Conservation (phyloP, 1,139 yeast genomes). For the Scheffersomyces illinoinensis region DNA sequence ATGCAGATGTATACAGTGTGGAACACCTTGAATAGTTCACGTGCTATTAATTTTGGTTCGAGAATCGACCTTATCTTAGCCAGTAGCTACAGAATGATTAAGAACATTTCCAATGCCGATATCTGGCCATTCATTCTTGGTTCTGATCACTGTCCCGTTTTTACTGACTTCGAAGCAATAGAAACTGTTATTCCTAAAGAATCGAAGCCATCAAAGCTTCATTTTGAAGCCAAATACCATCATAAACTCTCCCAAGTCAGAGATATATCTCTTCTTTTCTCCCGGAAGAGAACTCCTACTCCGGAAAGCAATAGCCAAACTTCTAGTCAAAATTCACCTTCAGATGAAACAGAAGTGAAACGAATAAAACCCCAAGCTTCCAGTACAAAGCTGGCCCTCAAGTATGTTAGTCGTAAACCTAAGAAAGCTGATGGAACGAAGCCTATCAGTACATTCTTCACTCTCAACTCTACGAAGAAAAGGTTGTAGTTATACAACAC, state of each 20-base stretch:
- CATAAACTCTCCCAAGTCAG: slow-evolving; percentile 50
- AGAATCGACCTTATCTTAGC: slow-evolving; percentile 77
- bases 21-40: slow-evolving; percentile 77
- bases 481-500: not conserved
- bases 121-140: slow-evolving; percentile 75
- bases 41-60: slow-evolving; percentile 86
- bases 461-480: not conserved
- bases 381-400: not conserved
- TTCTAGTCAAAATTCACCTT: not conserved
- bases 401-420: slow-evolving; percentile 13
- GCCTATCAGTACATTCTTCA: slow-evolving; percentile 5
- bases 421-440: slow-evolving; percentile 1
- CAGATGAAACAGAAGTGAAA: not conserved
- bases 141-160: slow-evolving; percentile 94
- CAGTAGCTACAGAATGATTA: slow-evolving; percentile 35
- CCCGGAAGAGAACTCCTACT: slow-evolving; percentile 1
- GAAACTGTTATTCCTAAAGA: slow-evolving; percentile 5
- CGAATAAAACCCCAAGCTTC: not conserved
- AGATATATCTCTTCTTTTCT: slow-evolving; percentile 57
- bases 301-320: not conserved
- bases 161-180: slow-evolving; percentile 55
- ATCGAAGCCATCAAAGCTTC: slow-evolving; percentile 4
- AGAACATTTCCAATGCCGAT: slow-evolving; percentile 47
- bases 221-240: slow-evolving; percentile 40
- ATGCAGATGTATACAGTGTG: slow-evolving; percentile 84